Conservation (phyloP, 139 green algal genomes). For the Dunaliella primolecta region DNA sequence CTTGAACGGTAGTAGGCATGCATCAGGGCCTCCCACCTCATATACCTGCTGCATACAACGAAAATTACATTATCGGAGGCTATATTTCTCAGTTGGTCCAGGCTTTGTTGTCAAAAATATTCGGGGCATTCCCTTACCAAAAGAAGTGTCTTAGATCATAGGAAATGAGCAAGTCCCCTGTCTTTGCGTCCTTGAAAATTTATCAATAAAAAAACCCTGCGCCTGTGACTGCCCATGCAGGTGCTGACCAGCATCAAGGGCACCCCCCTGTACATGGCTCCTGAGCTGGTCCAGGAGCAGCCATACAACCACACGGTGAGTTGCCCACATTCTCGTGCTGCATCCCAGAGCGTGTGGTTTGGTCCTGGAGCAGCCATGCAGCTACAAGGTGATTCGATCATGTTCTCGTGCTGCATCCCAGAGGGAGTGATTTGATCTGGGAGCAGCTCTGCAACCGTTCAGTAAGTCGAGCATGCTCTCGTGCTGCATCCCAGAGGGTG, state of each 20-base stretch:
- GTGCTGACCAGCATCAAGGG: constrained; percentile 91
- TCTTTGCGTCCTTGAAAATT: no score
- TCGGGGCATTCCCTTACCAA: no score
- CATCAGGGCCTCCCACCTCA: no score
- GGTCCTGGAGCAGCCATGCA: constrained; percentile 96
- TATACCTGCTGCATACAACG: no score
- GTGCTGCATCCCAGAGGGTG: not conserved
- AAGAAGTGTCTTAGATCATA: no score
- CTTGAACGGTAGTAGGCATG: no score
- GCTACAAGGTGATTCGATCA: constrained; percentile 65
- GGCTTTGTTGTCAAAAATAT: no score
- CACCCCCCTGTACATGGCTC: constrained; percentile 98
- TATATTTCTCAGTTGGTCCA: no score
- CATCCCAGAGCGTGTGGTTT: constrained; percentile 27
- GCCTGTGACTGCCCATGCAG: not conserved
- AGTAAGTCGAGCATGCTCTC: constrained; percentile 34
- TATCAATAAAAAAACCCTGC: no score
- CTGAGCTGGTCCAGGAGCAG: constrained; percentile 97
- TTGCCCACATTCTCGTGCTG: not conserved
- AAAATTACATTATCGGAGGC: no score
- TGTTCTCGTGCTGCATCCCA: not conserved
- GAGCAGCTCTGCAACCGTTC: constrained; percentile 94
- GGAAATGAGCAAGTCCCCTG: not conserved
- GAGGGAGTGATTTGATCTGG: constrained; percentile 69
- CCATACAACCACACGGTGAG: constrained; percentile 89